These are phyloP conservation scores for Acer yangbiense DNA, from an alignment of 345 rosid species.

Conservation along the genomic window DNA sequence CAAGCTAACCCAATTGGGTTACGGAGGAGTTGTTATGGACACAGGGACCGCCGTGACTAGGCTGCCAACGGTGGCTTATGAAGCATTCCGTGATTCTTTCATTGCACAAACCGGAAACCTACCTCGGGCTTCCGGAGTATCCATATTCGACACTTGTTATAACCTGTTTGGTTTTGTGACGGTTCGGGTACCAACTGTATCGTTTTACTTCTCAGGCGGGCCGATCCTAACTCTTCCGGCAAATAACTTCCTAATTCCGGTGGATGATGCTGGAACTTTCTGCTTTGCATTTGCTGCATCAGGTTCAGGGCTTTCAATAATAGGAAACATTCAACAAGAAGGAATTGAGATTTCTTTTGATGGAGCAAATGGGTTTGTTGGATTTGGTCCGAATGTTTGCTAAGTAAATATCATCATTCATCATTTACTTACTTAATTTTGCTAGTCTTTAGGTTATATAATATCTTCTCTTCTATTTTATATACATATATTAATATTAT, in stretches of 20 bases:
- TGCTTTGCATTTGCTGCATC: constrained; percentile 93
- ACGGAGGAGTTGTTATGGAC: constrained; percentile 96
- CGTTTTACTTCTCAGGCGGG: constrained; percentile 82
- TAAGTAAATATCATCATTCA: constrained; percentile 21
- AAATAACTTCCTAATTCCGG: constrained; percentile 86
- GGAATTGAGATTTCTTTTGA: constrained; percentile 93
- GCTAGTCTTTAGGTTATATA: constrained; percentile 21
- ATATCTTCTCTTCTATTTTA: background rate
- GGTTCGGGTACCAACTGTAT: constrained; percentile 88
- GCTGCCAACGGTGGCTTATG: constrained; percentile 68
- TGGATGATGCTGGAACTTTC: constrained; percentile 78
- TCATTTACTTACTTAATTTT: constrained; percentile 18
- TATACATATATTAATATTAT: background rate
- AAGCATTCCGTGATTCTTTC: constrained; percentile 70
- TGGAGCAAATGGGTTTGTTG: constrained; percentile 91
- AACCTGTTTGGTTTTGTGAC: constrained; percentile 68
- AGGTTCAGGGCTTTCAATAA: constrained; percentile 70
- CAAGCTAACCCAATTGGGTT: constrained; percentile 51
- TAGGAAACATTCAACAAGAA: constrained; percentile 96
- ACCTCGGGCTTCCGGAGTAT: constrained; percentile 71
- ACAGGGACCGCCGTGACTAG: constrained; percentile 96
- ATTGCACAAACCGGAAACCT: constrained; percentile 66
- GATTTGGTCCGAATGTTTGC: constrained; percentile 93
- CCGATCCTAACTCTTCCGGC: constrained; percentile 89
- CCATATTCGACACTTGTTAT: constrained; percentile 94